Percentiles rank a stretch among this genome's conserved stretches.
phyloP scores from a whole-genome alignment of 192 early-diverging fungal species.

The Linnemannia hyalina region DNA sequence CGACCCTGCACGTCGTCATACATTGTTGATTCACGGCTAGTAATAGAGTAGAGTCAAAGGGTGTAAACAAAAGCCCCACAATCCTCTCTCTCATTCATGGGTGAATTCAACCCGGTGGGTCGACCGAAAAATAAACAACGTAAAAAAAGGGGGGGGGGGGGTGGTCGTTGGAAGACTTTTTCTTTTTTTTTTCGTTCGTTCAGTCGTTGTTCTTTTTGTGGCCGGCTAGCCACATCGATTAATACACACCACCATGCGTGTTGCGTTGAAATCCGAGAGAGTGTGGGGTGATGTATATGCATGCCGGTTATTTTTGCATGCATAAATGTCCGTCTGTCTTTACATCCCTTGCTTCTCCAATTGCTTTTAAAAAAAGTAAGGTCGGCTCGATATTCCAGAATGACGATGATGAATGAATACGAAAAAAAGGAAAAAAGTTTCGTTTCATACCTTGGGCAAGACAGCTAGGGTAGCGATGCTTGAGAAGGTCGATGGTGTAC shows the following conservation, averaged over 20 bases:
- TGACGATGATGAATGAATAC: neutral
- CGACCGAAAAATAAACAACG: neutral
- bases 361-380: neutral
- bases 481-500: conserved; percentile 47
- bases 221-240: neutral
- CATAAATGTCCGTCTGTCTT: neutral
- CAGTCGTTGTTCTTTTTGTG: neutral
- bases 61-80: neutral
- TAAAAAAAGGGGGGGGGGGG: neutral
- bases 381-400: conserved; percentile 1
- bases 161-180: neutral
- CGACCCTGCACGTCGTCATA: conserved; percentile 26
- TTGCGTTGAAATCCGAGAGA: neutral
- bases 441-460: conserved; percentile 50
- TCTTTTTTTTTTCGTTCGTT: neutral
- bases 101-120: neutral
- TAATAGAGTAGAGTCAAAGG: neutral
- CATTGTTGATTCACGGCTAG: neutral
- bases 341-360: neutral
- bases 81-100: neutral
- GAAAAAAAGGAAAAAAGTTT: neutral
- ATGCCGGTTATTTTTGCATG: conserved; percentile 7
- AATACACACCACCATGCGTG: neutral
- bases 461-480: conserved; percentile 55
- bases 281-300: conserved; percentile 1